Evolutionary conservation across 441 rosid species (phyloP).

Genomic region (Adansonia rubrostipa): DNA sequence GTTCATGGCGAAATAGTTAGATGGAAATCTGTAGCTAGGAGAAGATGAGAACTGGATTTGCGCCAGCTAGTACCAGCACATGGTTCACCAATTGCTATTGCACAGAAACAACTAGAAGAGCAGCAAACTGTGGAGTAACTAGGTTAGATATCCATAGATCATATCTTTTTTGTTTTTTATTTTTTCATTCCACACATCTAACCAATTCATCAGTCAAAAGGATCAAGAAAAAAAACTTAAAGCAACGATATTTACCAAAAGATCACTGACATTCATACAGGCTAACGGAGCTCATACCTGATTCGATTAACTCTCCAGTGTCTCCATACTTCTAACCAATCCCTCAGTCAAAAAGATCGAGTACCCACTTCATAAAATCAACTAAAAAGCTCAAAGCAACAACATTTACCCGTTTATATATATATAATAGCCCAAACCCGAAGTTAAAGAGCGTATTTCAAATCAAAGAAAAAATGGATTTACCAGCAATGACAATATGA

Average conservation of each 20-base stretch:
- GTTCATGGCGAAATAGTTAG: neutral
- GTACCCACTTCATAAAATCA: neutral
- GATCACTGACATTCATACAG: neutral
- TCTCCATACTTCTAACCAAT: neutral
- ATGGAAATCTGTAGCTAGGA: neutral
- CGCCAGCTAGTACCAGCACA: neutral
- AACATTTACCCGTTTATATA: neutral
- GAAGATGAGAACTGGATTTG: neutral
- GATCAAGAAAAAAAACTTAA: neutral
- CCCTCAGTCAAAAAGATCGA: neutral
- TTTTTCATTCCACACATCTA: neutral
- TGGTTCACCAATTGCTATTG: neutral
- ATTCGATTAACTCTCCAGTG: neutral
- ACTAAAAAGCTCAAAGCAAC: constrained; percentile 1
- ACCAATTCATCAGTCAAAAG: neutral
- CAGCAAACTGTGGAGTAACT: neutral
- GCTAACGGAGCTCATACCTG: neutral
- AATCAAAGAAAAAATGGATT: constrained; percentile 12
- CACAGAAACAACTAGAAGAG: neutral
- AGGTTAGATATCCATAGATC: neutral
- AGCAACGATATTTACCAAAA: neutral
- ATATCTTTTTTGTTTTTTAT: neutral
- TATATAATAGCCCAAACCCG: neutral
- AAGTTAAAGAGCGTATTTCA: neutral
- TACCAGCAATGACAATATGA: constrained; percentile 90